Evolutionary conservation across 2,329 filamentous ascomycete genomes (phyloP), one percentile per base, ranked within the genome.

Genomic region (Scortechinia acanthostroma): DNA sequence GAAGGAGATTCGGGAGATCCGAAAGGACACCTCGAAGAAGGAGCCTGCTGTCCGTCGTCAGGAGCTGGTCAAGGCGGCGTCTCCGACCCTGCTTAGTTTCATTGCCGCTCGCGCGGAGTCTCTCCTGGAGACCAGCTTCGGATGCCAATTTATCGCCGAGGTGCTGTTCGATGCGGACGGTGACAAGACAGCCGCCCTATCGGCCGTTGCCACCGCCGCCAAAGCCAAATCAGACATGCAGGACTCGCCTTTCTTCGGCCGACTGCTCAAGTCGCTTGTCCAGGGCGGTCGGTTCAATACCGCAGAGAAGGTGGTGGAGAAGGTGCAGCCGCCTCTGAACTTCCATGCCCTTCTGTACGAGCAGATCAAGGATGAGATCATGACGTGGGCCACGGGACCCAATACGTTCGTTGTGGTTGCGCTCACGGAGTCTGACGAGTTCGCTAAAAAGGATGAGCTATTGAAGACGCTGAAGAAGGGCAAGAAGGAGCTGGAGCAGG

Each of bases 1-100:
- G 3, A 72, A 79, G 47, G 86, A 96, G 61, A 69, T 96, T 20
- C 85, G 88, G 57, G 77, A 80, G 46, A 85, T 95, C 50, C 83
- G 93, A 45, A 78, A 83, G 53, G 82, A 76, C 14, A 97, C 91
- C 2, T 95, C 88, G 51, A 98, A 97, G 69, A 98, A 98, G 66
- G 89, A 95, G 47, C 74, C 88, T 1, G 82, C 85, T 45, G 65
- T 76, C 19, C 80, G 93, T 48, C 80, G 86, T 47, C 74, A 79
- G 53, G 93, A 96, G 61, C 71, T 98, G 35, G 70, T 88, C 19
- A 78, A 81, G 48, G 75, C 81, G 10, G 68, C 95, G 21, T 90
- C 89, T 1, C 81, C 87, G 2, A 76, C 82, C 22, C 70, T 97
- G 2, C 73, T 98, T 22, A 76, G 81, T 37, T 79, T 88, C 30